These are phyloP conservation scores for Coemansia umbellata DNA, from an alignment of 192 early-diverging fungal species.

Conservation along the genomic window DNA sequence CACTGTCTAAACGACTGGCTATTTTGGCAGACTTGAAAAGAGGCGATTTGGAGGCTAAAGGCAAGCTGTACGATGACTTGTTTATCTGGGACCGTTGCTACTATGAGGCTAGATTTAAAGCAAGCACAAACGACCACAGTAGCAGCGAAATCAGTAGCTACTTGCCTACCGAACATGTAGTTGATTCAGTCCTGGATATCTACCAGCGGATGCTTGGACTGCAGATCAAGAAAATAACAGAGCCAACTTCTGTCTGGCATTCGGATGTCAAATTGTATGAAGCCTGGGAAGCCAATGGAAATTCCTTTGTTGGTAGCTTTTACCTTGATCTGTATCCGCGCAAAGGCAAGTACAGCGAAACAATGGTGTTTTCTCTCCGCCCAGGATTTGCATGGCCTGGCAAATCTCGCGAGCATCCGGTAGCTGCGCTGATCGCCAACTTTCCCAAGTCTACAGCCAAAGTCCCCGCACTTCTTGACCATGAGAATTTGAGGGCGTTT, in stretches of 20 bases:
- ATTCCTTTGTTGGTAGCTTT: constrained; percentile 57
- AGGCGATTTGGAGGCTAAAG: constrained; percentile 18
- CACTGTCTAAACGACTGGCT: no score
- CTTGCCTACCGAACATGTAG: constrained; percentile 55
- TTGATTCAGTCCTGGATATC: constrained; percentile 57
- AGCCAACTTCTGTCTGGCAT: constrained; percentile 62
- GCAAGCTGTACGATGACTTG: constrained; percentile 20
- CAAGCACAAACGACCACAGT: constrained; percentile 60
- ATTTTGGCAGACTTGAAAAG: constrained; percentile 62
- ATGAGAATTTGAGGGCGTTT: constrained; percentile 66
- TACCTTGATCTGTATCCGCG: constrained; percentile 67
- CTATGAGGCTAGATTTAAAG: constrained; percentile 59
- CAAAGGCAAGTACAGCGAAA: constrained; percentile 58
- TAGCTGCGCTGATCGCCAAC: constrained; percentile 58
- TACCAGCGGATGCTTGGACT: constrained; percentile 62
- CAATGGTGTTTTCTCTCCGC: constrained; percentile 62
- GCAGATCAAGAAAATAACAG: constrained; percentile 55
- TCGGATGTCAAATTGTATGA: constrained; percentile 67
- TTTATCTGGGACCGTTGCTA: constrained; percentile 69
- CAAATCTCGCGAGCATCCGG: constrained; percentile 50
- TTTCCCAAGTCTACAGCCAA: constrained; percentile 55
- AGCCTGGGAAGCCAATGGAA: constrained; percentile 57
- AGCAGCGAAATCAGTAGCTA: constrained; percentile 64
- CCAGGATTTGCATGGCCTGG: constrained; percentile 52
- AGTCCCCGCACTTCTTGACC: constrained; percentile 64